Base-by-base conservation (phyloP, 1,284 basidiomycete genomes). In the Ustilago tritici region DNA sequence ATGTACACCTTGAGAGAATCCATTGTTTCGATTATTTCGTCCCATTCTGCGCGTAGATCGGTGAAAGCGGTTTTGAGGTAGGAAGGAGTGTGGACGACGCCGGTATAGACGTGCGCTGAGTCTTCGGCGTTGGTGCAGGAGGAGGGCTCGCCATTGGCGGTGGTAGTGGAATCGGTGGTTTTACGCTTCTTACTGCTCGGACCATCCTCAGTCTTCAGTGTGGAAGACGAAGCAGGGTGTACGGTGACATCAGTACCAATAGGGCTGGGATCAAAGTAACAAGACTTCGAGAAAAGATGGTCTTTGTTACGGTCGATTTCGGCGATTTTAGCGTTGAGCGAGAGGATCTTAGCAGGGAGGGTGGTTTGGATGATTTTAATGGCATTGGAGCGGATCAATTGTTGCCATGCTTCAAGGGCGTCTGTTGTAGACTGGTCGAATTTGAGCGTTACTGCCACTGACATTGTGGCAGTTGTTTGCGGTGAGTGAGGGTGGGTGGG, bases 1-100 rank as follows among this genome's bases (percentile, higher is more conserved):
- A 79, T 76, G 61, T 73, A 79, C 73, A 79, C 76, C 34, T 79
- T 79, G 52, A 79, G 64, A 2, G 64, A 54, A 53, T 79, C 77
- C 58, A 65, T 79, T 34, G 65, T 35, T n/a, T 65, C 66, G 28
- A 79, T 65, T 49, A 76, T 58, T 41, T 72, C 35, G 54, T 79
- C 73, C 77, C 77, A 79, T 56, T 76, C 77, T 14, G 31, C 14
- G 14, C 77, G 65, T 3, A 79, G 73, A 15, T 76, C 65, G 17
- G 50, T 41, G 40, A 72, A 76, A 9, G 70, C 66, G 0, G 35
- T 47, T 0, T 17, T 41, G 6, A 79, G 62, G 67, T 76, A 73
- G 41, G 50, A 7, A 0, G 73, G 61, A 0, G 61, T 69, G 66
- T 62, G 56, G 19, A 79, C 61, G 35, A 67, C 56, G 43, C 77